phyloP scores from a whole-genome alignment of 306 rosid genomes.

The Styphnolobium japonicum region DNA sequence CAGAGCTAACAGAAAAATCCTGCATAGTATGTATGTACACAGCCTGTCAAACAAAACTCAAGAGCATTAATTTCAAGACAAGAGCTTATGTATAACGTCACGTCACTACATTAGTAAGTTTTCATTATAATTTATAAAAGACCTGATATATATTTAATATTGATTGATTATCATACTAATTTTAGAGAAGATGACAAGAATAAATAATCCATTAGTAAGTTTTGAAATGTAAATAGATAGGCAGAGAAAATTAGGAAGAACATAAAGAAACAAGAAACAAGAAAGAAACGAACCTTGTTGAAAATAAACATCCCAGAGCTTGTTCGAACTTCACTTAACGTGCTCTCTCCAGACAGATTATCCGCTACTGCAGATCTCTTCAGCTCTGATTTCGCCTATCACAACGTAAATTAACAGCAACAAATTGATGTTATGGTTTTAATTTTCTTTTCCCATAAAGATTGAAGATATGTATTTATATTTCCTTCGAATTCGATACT shows the following conservation, averaged over 20 bases:
- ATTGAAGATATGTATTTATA: no score
- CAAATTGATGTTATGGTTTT: no score
- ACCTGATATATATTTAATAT: neutral
- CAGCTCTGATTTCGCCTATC: conserved; percentile 86
- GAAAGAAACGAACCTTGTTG: conserved; percentile 56
- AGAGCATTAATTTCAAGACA: neutral
- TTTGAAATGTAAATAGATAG: neutral
- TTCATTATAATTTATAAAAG: no score
- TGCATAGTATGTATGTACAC: neutral
- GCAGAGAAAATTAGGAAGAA: neutral
- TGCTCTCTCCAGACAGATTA: conserved; percentile 65
- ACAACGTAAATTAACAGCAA: neutral
- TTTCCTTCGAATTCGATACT: no score
- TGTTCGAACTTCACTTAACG: conserved; percentile 82
- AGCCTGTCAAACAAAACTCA: neutral
- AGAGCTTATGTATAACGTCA: neutral
- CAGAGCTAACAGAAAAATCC: neutral
- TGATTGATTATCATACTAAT: neutral
- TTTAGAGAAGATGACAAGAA: neutral
- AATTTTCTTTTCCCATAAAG: no score
- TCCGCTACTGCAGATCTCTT: conserved; percentile 97
- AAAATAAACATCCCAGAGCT: conserved; percentile 96
- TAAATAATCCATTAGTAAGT: neutral
- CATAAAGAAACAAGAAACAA: neutral
- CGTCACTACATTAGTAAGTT: no score